Base-by-base conservation (phyloP, 805 yeast species). In the Teunomyces panamensis region DNA sequence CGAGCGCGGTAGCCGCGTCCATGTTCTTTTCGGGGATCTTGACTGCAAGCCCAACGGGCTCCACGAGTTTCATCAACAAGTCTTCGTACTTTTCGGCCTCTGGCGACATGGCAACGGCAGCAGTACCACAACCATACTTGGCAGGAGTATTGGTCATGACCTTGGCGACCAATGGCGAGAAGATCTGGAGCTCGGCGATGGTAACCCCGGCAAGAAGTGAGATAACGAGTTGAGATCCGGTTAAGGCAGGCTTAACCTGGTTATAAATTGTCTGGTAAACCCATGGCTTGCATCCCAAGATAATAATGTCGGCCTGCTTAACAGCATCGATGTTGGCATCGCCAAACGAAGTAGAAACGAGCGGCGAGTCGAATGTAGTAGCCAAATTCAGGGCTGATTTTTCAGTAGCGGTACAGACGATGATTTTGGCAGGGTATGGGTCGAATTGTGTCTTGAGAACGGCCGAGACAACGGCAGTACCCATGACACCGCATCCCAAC, bases 71-170 rank as follows among this genome's bases (percentile, higher is more conserved):
- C 75, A 74, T 69, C 52, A 75, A 82, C 52, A 72, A 67, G 1
- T 77, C 78, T 53, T 75, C 76, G 41, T 71, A 69, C 9, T 51
- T 53, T 32, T 68, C 71, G 14, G 83, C 84, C 9, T 66, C 67
- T 2, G 67, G 52, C 8, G 92, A 81, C 60, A 87, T 83, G 2
- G 96, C 80, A n/a, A 94, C 83, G 34, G 89, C 90, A 9, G 98
- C 96, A 77, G 92, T 89, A 44, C 98, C 99, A 56, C 84, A 81
- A 17, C 97, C 96, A 65, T 80, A 88, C 64, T 85, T 84, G 14
- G 96, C 95, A 3, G 99, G 97, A 0, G 99, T 94, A 70, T 92
- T 94, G 41, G 99, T 92, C 96, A 95, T 91, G n/a, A 95, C 96
- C 53, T 96, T 79, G 17, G 95, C 88, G 29, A 92, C 83, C 49